phyloP scores from a whole-genome alignment of 2,329 filamentous ascomycete genomes.

The Dryadomyces quercus-mongolicae region DNA sequence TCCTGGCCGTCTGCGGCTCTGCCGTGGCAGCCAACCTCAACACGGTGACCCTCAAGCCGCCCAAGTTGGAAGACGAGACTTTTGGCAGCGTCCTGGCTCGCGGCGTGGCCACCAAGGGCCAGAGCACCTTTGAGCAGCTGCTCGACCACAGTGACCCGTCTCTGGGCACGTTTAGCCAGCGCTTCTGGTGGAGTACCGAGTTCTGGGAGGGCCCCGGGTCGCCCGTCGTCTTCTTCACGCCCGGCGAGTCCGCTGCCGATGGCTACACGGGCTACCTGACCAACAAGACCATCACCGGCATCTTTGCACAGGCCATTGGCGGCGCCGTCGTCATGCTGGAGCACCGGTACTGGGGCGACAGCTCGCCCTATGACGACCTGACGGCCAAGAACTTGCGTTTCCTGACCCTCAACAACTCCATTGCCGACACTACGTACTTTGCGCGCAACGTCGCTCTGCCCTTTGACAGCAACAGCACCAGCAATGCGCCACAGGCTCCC shows the following conservation, averaged over 20 bases:
- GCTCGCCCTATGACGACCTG: slow-evolving; percentile 23
- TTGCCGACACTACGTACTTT: slow-evolving; percentile 28
- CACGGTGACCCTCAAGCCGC: neutral
- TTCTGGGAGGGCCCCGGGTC: slow-evolving; percentile 28
- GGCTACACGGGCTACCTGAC: slow-evolving; percentile 33
- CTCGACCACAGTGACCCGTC: slow-evolving; percentile 27
- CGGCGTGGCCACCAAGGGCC: neutral
- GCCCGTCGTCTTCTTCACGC: slow-evolving; percentile 27
- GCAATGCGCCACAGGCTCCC: slow-evolving; percentile 32
- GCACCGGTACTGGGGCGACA: slow-evolving; percentile 31
- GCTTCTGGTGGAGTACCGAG: slow-evolving; percentile 27
- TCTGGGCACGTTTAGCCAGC: slow-evolving; percentile 28
- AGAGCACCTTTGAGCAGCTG: slow-evolving; percentile 24
- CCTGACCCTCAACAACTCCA: slow-evolving; percentile 27
- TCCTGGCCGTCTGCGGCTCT: neutral
- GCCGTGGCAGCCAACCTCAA: neutral
- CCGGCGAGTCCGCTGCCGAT: slow-evolving; percentile 24
- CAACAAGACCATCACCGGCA: slow-evolving; percentile 27
- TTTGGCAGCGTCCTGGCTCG: neutral
- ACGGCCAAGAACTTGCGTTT: slow-evolving; percentile 25
- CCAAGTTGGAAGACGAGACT: neutral
- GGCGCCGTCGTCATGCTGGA: slow-evolving; percentile 28
- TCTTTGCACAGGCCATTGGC: slow-evolving; percentile 25
- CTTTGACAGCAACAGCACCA: slow-evolving; percentile 32
- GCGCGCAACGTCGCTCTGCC: slow-evolving; percentile 32